These are phyloP conservation scores for Fusarium papillatum DNA, from an alignment of 2,329 filamentous ascomycete species.

Conservation along the genomic window DNA sequence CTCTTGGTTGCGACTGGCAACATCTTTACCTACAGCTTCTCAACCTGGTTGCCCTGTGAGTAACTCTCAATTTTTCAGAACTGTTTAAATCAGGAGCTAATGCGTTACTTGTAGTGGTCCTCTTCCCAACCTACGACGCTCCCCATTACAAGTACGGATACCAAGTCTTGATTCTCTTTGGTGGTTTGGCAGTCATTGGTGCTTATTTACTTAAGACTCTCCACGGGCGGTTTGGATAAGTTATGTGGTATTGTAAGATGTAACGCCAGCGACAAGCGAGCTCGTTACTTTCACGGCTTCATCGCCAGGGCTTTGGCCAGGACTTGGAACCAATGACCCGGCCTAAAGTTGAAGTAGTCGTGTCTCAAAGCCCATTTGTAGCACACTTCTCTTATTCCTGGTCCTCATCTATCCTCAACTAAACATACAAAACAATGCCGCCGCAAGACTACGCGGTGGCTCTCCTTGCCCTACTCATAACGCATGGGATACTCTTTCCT, in stretches of 20 bases:
- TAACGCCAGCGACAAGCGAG: background rate
- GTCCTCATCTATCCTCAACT: background rate
- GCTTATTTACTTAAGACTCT: slow-evolving; percentile 10
- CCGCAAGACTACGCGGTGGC: background rate
- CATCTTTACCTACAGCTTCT: background rate
- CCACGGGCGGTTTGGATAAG: background rate
- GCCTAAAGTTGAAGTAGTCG: background rate
- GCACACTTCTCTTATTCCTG: background rate
- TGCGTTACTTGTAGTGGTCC: slow-evolving; percentile 10
- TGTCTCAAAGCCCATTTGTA: background rate
- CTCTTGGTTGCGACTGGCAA: background rate
- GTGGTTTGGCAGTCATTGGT: slow-evolving; percentile 43
- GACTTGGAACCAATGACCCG: background rate
- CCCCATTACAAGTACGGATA: slow-evolving; percentile 51
- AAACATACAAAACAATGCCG: background rate
- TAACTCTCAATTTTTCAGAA: accelerated
- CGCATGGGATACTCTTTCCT: background rate
- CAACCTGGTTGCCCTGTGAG: background rate
- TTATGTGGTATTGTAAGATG: background rate
- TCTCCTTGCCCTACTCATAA: background rate
- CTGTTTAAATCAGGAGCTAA: background rate
- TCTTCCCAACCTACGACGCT: slow-evolving; percentile 51
- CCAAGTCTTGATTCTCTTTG: slow-evolving; percentile 49
- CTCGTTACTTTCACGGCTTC: background rate
- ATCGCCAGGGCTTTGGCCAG: background rate